A percentile compares a stretch with the other conserved stretches of the same genome.
phyloP scores from a whole-genome alignment of 345 rosid genomes.

The Citrus trifoliata region DNA sequence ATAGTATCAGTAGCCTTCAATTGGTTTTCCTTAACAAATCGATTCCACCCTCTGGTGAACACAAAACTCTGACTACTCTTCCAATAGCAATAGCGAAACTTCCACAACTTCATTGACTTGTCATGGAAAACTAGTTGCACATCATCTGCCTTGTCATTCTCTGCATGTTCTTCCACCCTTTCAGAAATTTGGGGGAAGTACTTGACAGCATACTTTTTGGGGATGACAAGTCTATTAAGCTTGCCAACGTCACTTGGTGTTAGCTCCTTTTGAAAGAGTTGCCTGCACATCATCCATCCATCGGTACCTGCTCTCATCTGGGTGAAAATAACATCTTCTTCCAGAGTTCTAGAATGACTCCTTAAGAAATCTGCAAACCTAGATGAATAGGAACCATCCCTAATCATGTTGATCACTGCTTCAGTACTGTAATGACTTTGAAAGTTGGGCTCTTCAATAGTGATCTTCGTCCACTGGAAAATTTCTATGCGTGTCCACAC shows the following conservation, averaged over 20 bases:
- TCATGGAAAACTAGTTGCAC: slow-evolving; percentile 55
- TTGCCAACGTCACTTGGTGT: slow-evolving; percentile 72
- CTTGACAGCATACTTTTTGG: slow-evolving; percentile 47
- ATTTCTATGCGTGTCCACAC: slow-evolving; percentile 41
- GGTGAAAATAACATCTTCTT: slow-evolving; percentile 3
- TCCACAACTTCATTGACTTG: slow-evolving; percentile 66
- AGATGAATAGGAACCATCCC: slow-evolving; percentile 46
- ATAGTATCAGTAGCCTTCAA: slow-evolving; percentile 56
- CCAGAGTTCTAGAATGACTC: background rate
- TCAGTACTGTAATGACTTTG: slow-evolving; percentile 39
- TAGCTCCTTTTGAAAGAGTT: slow-evolving; percentile 54
- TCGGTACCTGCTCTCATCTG: background rate
- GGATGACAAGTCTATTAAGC: slow-evolving; percentile 68
- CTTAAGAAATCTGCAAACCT: slow-evolving; percentile 37
- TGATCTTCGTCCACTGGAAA: slow-evolving; percentile 30
- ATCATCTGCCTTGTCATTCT: slow-evolving; percentile 19
- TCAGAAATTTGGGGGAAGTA: slow-evolving; percentile 29
- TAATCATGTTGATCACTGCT: slow-evolving; percentile 47
- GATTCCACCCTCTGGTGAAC: slow-evolving; percentile 84
- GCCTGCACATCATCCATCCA: slow-evolving; percentile 25
- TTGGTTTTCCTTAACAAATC: slow-evolving; percentile 62
- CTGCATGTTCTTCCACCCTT: background rate
- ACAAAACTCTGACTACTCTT: slow-evolving; percentile 86
- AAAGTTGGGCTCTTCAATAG: slow-evolving; percentile 38
- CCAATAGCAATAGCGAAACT: slow-evolving; percentile 88